These are phyloP conservation scores for Hamigera avellanea DNA, from an alignment of 495 filamentous ascomycete genomes.

Conservation along the genomic window DNA sequence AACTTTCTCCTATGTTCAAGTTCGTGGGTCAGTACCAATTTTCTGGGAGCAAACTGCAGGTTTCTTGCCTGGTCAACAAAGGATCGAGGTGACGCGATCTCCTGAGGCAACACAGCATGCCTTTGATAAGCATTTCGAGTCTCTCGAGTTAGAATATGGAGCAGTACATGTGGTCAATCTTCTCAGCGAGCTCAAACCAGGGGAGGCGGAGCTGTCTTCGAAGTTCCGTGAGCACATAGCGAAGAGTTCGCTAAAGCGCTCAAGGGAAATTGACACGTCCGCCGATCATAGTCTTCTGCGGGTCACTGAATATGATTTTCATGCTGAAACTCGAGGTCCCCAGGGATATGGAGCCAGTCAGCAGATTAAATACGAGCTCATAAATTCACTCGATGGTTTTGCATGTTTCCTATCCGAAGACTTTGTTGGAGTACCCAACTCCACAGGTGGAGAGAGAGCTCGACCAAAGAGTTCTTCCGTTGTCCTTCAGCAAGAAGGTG, in stretches of 20 bases:
- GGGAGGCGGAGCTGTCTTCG: conserved; percentile 68
- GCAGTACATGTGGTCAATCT: conserved; percentile 86
- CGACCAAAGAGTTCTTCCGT: conserved; percentile 44
- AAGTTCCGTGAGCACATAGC: conserved; percentile 67
- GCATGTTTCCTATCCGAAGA: conserved; percentile 82
- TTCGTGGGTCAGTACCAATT: conserved; percentile 82
- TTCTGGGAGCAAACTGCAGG: conserved; percentile 95
- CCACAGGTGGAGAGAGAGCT: conserved; percentile 14
- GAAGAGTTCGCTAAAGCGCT: conserved; percentile 52
- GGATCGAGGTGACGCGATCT: conserved; percentile 82
- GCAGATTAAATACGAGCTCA: conserved; percentile 62
- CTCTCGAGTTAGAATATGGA: conserved; percentile 73
- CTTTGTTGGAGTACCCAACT: conserved; percentile 9
- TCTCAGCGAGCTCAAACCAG: conserved; percentile 73
- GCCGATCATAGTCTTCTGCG: conserved; percentile 59
- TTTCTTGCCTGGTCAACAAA: conserved; percentile 85
- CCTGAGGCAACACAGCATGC: conserved; percentile 87
- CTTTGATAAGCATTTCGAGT: conserved; percentile 87
- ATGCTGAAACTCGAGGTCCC: conserved; percentile 82
- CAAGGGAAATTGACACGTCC: conserved; percentile 22
- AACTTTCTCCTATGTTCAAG: conserved; percentile 88
- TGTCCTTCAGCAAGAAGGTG: conserved; percentile 79
- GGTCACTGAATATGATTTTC: conserved; percentile 85
- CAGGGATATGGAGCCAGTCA: conserved; percentile 80
- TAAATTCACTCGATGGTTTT: conserved; percentile 70